Base-by-base conservation (phyloP, 257 asterid genomes). In the Echium plantagineum region DNA sequence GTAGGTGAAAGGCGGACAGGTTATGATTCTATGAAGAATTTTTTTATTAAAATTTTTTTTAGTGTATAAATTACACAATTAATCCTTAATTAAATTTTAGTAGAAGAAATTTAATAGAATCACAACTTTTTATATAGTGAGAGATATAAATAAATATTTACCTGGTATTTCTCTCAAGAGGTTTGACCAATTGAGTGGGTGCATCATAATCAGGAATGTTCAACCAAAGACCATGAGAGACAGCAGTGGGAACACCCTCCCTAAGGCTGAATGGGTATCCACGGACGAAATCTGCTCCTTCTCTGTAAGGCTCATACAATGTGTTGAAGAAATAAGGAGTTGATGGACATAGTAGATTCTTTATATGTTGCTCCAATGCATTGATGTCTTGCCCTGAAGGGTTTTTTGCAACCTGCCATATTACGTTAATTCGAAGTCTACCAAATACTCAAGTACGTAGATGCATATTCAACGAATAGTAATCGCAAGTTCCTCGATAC, bases 201-300 rank as follows among this genome's bases (percentile, higher is more conserved):
- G 97, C 97, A 38, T 86, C 97, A 22, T 86, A 89, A 65, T 89
- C 97, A 24, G 97, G 97, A 31, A 89, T 86, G 75, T 86, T 89
- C 57, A 89, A 63, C 97, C 97, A 89, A 65, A 89, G 90, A 57
- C 97, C 95, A 42, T 83, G 95, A 3, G 95, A 85, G 58, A 89
- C 88, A 1, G 95, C 97, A 0, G 95, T 90, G 0, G 95, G 87
- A 15, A 81, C 86, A 4, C 97, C 95, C 69, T 90, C 97, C 0
- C 95, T 69, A 0, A 90, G 85, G 71, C 97, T 86, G 81, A 90
- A 90, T 46, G 97, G 97, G 77, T 90, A 90, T 5, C 97, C 97
- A 0, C 96, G 88, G 8, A 86, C 97, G 60, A 90, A 90, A 69
- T 90, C 94, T 1, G 87, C 65, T 3, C 96, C 97, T n/a, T 90